Conservation (phyloP, 495 filamentous ascomycete species). For the Talaromyces stipitatus region DNA sequence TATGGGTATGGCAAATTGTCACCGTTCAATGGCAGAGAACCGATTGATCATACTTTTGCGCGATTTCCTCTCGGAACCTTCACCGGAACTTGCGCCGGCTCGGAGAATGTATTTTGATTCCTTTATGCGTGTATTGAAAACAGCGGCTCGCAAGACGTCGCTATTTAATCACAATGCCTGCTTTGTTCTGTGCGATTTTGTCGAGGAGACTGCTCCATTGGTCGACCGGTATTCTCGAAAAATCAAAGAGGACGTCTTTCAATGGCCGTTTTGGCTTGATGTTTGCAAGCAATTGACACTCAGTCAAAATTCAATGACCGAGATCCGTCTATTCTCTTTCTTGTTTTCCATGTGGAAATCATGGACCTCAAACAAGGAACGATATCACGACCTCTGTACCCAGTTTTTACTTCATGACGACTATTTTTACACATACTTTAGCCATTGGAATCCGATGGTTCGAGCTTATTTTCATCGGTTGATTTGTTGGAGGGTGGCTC, state of each 20-base stretch:
- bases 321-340: slow-evolving; percentile 82
- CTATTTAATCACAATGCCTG: slow-evolving; percentile 83
- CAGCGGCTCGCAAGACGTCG: slow-evolving; percentile 66
- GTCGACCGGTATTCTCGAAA: slow-evolving; percentile 49
- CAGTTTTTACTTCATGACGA: slow-evolving; percentile 75
- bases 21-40: slow-evolving; percentile 86
- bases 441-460: slow-evolving; percentile 98
- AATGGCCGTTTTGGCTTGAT: slow-evolving; percentile 87
- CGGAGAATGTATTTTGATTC: slow-evolving; percentile 71
- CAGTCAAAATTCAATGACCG: slow-evolving; percentile 90
- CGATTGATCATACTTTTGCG: slow-evolving; percentile 79
- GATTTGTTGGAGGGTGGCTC: slow-evolving; percentile 83
- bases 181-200: slow-evolving; percentile 85
- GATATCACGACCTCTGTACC: slow-evolving; percentile 66
- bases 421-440: slow-evolving; percentile 79
- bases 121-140: slow-evolving; percentile 66
- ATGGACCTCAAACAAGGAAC: slow-evolving; percentile 54
- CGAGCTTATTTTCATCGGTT: slow-evolving; percentile 92
- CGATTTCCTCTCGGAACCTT: slow-evolving; percentile 73
- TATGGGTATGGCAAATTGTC: slow-evolving; percentile 56
- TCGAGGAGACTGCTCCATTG: slow-evolving; percentile 69
- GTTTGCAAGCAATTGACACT: slow-evolving; percentile 77
- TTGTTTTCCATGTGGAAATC: slow-evolving; percentile 76
- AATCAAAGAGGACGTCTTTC: slow-evolving; percentile 39
- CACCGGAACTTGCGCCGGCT: slow-evolving; percentile 43